Conservation (phyloP, 371 early-diverging fungal species). For the Circinella minor region DNA sequence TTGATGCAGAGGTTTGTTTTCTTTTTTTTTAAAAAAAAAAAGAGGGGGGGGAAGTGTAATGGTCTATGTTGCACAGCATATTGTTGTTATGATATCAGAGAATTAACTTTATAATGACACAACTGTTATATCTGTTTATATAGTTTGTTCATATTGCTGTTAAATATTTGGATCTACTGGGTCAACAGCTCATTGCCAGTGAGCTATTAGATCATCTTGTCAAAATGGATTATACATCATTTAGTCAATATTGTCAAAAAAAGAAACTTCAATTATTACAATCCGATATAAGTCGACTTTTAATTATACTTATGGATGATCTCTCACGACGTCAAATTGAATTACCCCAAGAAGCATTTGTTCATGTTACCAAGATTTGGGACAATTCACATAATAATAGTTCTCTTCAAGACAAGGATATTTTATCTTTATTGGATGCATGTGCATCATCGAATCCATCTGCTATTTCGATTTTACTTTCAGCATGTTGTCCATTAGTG, state of each 20-base stretch:
- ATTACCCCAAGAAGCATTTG: not conserved
- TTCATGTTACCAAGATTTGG: not conserved
- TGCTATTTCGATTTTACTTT: not conserved
- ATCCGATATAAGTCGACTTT: conserved; percentile 20
- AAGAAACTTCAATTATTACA: conserved; percentile 2
- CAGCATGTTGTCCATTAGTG: not conserved
- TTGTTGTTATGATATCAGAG: not conserved
- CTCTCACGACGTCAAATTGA: conserved; percentile 13
- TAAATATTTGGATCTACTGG: conserved; percentile 5
- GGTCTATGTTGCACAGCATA: not conserved
- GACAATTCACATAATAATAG: not conserved
- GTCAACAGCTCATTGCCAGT: not conserved
- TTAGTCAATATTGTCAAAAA: conserved; percentile 18
- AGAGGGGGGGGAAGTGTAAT: not conserved
- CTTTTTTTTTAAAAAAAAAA: no score
- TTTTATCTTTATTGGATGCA: conserved; percentile 24
- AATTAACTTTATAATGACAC: not conserved
- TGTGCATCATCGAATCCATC: conserved; percentile 13
- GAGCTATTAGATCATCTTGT: conserved; percentile 24
- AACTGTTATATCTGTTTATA: not conserved
- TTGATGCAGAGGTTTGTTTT: conserved; percentile 5
- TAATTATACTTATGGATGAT: conserved; percentile 31
- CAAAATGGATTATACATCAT: conserved; percentile 25
- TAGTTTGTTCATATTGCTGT: conserved; percentile 11
- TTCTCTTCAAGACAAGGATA: not conserved